Evolutionary conservation across 768 basidiomycete genomes (phyloP).

Genomic region (Auricularia auricula-judae): DNA sequence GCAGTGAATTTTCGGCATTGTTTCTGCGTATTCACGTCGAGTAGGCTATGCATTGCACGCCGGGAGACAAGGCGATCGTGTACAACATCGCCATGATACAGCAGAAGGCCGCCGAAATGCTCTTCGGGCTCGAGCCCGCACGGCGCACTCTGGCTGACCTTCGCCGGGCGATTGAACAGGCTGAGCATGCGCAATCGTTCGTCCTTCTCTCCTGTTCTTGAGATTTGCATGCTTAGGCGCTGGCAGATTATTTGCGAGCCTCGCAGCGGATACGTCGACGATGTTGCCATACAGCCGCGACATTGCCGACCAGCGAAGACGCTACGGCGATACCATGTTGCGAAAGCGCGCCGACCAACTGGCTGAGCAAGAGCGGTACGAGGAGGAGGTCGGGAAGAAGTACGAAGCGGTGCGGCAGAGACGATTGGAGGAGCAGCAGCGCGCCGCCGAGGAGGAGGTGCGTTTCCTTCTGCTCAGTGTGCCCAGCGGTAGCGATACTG

Average conservation of each 20-base stretch:
- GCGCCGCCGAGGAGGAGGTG: conserved; percentile 57
- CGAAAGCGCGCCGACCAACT: conserved; percentile 75
- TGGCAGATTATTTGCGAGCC: conserved; percentile 66
- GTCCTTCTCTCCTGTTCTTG: conserved; percentile 12
- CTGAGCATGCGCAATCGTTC: conserved; percentile 78
- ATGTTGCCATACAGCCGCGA: conserved; percentile 76
- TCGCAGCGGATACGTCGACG: conserved; percentile 61
- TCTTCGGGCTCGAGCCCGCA: conserved; percentile 58
- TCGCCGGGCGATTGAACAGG: conserved; percentile 65
- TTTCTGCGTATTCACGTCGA: background rate
- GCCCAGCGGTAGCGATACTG: background rate
- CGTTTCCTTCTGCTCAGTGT: conserved; percentile 11
- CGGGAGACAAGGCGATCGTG: conserved; percentile 80
- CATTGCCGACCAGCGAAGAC: conserved; percentile 78
- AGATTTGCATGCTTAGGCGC: conserved; percentile 1
- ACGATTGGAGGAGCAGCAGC: conserved; percentile 70
- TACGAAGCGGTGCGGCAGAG: conserved; percentile 66
- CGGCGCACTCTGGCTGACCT: conserved; percentile 79
- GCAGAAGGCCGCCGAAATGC: conserved; percentile 88
- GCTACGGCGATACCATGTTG: conserved; percentile 82
- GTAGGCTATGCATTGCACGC: conserved; percentile 71
- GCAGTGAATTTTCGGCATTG: background rate
- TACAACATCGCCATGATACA: conserved; percentile 99
- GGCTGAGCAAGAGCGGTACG: conserved; percentile 55
- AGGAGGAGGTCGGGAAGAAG: conserved; percentile 58